Evolutionary conservation across 176 grass and related monocot genomes (phyloP), one percentile per base, ranked within the genome.

Genomic region (Oryza glaberrima): DNA sequence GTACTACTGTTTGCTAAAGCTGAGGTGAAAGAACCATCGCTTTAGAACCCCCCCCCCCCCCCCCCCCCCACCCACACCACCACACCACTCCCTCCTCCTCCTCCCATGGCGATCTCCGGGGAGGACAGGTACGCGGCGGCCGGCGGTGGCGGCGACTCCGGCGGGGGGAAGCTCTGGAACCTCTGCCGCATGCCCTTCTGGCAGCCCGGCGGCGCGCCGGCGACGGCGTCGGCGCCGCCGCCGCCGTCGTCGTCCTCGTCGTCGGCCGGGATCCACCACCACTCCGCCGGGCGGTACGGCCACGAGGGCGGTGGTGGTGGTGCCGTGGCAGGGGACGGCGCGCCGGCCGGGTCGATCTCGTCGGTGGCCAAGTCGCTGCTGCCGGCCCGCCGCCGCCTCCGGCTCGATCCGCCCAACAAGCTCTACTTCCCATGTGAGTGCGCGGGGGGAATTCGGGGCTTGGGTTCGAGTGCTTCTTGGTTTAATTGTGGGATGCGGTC

Each of bases 371-470:
- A 89, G 40, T 90, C 96, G 56, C 82, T 99, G 77, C 78, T 99
- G 65, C 93, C 91, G 22, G 81, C 84, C 0, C 77, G 96, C 47
- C 93, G 91, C 67, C 87, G 89, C 58, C 96, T 99, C 30, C 86
- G 93, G 20, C 90, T 99, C 67, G 93, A 99, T 99, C 96, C 93
- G 81, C 52, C 90, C 43, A 89, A 65, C 68, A 99, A 99, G 86
- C 92, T 99, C 67, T 99, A 99, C 87, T 96, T 99, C 86, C 96
- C 96, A 73, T 99, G 93, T 99, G 83, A 96, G 96, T 82, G 23
- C 9, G 17, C 9, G 17, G 30, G 49, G 64, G 17, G 77, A 76
- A 79, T 64, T 79, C 19, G 63, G 22, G 40, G 30, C 30, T 77
- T 67, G 9, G 1, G 16, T 70, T 70, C 64, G 0, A 28, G 28